Evolutionary conservation across 2,329 filamentous ascomycete genomes (phyloP).

Genomic region (Fusarium keratoplasticum): DNA sequence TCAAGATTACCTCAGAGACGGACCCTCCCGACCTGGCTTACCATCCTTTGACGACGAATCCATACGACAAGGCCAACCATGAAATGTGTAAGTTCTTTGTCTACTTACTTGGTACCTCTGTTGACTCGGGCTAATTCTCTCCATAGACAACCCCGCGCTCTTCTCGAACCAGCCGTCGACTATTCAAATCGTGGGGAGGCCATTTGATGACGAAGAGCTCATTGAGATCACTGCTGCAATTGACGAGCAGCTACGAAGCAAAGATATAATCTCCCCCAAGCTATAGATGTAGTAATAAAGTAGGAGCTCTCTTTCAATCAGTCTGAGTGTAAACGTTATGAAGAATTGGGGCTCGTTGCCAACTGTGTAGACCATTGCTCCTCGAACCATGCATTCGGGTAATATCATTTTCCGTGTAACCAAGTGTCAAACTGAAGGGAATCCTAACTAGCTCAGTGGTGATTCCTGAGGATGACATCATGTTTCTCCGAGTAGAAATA

Average conservation of each 20-base stretch:
- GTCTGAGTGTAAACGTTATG: background rate
- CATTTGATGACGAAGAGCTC: constrained; percentile 24
- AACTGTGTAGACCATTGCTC: too few relatives aligned
- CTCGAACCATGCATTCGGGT: too few relatives aligned
- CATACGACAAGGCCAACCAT: constrained; percentile 13
- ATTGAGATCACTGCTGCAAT: background rate
- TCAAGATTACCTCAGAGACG: background rate
- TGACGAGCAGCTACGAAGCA: background rate
- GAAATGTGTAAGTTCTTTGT: constrained; percentile 12
- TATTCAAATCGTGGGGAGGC: constrained; percentile 17
- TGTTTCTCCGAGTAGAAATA: background rate
- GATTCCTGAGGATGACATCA: too few relatives aligned
- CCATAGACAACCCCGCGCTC: background rate
- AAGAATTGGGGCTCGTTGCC: background rate
- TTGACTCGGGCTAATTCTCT: accelerated
- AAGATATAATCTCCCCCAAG: background rate
- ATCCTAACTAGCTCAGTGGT: too few relatives aligned
- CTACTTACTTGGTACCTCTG: background rate
- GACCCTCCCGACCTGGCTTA: background rate
- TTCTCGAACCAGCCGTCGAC: background rate
- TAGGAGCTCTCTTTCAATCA: background rate
- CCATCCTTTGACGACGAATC: background rate
- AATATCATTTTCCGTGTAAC: too few relatives aligned
- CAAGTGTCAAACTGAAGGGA: too few relatives aligned
- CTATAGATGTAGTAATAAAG: background rate